These are phyloP conservation scores for Salix viminalis DNA, from an alignment of 345 rosid species.

Conservation along the genomic window DNA sequence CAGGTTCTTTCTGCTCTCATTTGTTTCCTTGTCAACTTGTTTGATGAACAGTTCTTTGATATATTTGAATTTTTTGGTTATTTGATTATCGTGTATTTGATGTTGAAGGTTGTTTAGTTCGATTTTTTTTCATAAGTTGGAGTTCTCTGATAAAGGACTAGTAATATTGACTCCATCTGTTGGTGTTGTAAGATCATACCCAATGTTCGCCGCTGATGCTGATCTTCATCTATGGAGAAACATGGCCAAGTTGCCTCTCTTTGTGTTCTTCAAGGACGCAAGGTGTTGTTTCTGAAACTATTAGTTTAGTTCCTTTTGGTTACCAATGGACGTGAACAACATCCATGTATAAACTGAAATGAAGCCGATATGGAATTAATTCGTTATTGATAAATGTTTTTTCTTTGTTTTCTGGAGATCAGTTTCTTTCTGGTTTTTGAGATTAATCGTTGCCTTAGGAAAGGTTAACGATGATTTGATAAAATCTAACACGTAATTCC, in stretches of 20 bases:
- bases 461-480: neutral
- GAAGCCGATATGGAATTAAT: neutral
- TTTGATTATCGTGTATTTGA: too few relatives aligned
- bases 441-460: neutral
- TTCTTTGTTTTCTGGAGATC: neutral
- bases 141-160: neutral
- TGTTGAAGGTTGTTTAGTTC: too few relatives aligned
- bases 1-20: too few relatives aligned
- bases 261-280: conserved; percentile 32
- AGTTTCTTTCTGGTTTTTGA: neutral
- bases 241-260: conserved; percentile 24
- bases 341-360: neutral
- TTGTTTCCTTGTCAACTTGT: too few relatives aligned
- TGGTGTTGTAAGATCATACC: neutral
- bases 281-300: conserved; percentile 19
- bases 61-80: too few relatives aligned
- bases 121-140: neutral
- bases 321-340: too few relatives aligned
- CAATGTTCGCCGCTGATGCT: conserved; percentile 11
- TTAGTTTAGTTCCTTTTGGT: neutral
- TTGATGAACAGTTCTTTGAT: too few relatives aligned
- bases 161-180: neutral
- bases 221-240: neutral
- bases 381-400: neutral
- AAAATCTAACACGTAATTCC: neutral